phyloP scores from a whole-genome alignment of 2,329 filamentous ascomycete species.

The Madurella fahalii region DNA sequence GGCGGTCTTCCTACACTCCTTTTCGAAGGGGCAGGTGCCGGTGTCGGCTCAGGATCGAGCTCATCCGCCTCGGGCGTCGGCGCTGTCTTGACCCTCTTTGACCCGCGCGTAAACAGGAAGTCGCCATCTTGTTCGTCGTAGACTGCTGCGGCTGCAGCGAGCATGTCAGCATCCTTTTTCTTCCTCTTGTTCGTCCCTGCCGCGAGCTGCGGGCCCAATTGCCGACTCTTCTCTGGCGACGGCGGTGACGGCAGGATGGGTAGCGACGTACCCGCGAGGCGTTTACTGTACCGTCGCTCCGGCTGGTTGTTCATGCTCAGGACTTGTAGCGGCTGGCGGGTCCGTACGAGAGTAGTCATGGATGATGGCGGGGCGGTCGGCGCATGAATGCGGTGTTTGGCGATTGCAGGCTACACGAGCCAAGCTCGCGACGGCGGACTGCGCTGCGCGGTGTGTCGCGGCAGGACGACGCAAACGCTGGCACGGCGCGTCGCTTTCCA shows the following conservation, averaged over 20 bases:
- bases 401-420: background rate
- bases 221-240: slow-evolving; percentile 18
- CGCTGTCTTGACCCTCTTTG: slow-evolving; percentile 60
- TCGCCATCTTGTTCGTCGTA: slow-evolving; percentile 75
- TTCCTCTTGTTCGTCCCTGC: slow-evolving; percentile 3
- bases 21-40: slow-evolving; percentile 37
- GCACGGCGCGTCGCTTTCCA: slow-evolving; percentile 14
- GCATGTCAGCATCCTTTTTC: slow-evolving; percentile 20
- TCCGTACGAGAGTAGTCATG: slow-evolving; percentile 67
- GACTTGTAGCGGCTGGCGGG: slow-evolving; percentile 60
- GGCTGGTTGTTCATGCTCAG: slow-evolving; percentile 65
- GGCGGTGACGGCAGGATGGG: slow-evolving; percentile 30
- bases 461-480: background rate
- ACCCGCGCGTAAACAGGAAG: slow-evolving; percentile 67
- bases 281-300: slow-evolving; percentile 60
- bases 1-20: slow-evolving; percentile 30
- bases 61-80: slow-evolving; percentile 26
- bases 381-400: slow-evolving; percentile 21
- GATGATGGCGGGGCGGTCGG: slow-evolving; percentile 42
- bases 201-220: background rate
- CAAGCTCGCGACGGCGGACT: too few relatives aligned
- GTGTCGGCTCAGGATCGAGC: slow-evolving; percentile 39
- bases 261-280: slow-evolving; percentile 53
- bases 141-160: slow-evolving; percentile 30
- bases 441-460: slow-evolving; percentile 1